Base-by-base conservation (phyloP, 768 basidiomycete genomes). In the Solioccasus polychromus region DNA sequence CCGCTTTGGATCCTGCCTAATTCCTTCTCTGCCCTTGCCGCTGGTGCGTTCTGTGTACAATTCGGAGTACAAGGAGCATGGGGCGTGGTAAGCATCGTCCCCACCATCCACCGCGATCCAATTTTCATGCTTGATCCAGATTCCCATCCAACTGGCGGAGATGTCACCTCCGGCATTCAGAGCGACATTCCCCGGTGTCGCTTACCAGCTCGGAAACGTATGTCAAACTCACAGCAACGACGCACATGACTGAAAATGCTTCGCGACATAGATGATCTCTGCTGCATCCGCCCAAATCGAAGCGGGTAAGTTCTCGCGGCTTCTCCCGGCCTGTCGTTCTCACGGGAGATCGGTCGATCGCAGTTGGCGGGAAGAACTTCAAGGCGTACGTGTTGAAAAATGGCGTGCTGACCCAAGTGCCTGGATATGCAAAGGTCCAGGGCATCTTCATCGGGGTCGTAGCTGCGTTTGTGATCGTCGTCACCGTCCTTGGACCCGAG, bases 41-140 rank as follows among this genome's bases (percentile, higher is more conserved):
- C 88, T 0, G 90, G 90, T 8, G 92, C 90, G 1, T 95, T 94
- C 69, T 91, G 79, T 54, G 71, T 92, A 14, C 91, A 93, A 58
- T 80, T 89, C 53, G 89, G 88, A 40, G 88, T 94, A 1, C 92
- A 95, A 62, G 91, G 90, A 2, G 91, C 89, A 29, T 92, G 88
- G 88, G 89, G 89, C 55, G 83, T 90, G 10, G 87, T 90, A 59
- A 53, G 85, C 62, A 44, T 36, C 10, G 6, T 29, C 24, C 31
- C 38, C 6, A 7, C 11, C 23, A 9, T 14, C 1, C 30, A 8
- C 4, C 6, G 28, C 28, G 28, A 7, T 18, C n/a, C 18, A 11
- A 7, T 30, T 7, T 31, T 51, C 4, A 51, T 12, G 6, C 18
- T 11, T 5, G 8, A 5, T 0, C 14, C 41, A 73, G 74, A 76